Evolutionary conservation across 371 early-diverging fungal species (phyloP).

Genomic region (Lichtheimia corymbifera): DNA sequence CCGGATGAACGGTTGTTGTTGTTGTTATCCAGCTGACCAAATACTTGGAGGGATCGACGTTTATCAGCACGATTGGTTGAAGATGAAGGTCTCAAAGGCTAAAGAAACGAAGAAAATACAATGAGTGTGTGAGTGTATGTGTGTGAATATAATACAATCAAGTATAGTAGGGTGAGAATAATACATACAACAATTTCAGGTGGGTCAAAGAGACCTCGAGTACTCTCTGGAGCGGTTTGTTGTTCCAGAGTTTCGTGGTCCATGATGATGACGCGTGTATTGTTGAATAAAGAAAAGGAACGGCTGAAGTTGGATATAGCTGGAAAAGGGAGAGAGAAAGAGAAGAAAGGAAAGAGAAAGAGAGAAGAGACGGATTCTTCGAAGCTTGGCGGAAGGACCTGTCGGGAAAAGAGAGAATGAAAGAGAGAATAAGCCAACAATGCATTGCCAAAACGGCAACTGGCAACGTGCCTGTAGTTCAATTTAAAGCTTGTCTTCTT

Average conservation of each 20-base stretch:
- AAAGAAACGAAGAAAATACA: neutral
- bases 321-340: constrained; percentile 17
- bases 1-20: constrained; percentile 17
- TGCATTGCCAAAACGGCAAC: too few relatives aligned
- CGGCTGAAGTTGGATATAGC: constrained; percentile 11
- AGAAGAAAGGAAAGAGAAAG: constrained; percentile 17
- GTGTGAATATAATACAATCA: neutral
- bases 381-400: too few relatives aligned
- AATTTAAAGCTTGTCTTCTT: too few relatives aligned
- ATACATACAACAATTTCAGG: constrained; percentile 28
- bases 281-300: constrained; percentile 17
- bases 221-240: constrained; percentile 56
- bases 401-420: too few relatives aligned
- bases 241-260: constrained; percentile 47
- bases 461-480: too few relatives aligned
- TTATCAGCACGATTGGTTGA: constrained; percentile 5
- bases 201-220: constrained; percentile 52
- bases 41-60: constrained; percentile 9
- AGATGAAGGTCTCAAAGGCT: neutral
- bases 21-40: constrained; percentile 8
- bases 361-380: constrained; percentile 4
- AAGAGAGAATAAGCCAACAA: too few relatives aligned
- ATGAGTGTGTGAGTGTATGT: neutral
- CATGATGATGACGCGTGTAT: constrained; percentile 22
- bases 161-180: neutral